These are phyloP conservation scores for Circinella minor DNA, from an alignment of 371 early-diverging fungal genomes.

Conservation along the genomic window DNA sequence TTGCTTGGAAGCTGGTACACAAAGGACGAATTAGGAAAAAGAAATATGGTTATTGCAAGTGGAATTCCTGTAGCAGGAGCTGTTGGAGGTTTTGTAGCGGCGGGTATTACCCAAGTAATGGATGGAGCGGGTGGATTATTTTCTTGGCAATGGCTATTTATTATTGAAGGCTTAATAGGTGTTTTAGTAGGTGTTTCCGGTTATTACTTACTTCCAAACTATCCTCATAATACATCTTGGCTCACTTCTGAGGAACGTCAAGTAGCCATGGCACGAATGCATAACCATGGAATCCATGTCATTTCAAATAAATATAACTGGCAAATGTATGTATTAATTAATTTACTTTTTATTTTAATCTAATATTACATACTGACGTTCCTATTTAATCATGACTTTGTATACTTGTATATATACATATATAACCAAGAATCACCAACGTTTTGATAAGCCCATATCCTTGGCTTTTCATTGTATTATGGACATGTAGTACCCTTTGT, in stretches of 20 bases:
- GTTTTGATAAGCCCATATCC: neutral
- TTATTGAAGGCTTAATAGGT: neutral
- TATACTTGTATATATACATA: too few relatives aligned
- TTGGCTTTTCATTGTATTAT: neutral
- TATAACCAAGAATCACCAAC: neutral
- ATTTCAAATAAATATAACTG: neutral
- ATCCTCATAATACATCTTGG: conserved; percentile 42
- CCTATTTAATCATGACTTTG: too few relatives aligned
- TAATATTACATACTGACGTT: too few relatives aligned
- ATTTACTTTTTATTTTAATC: neutral
- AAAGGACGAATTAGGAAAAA: conserved; percentile 68
- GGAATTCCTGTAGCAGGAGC: conserved; percentile 22
- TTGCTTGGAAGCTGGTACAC: conserved; percentile 80
- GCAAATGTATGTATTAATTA: neutral
- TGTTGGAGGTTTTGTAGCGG: conserved; percentile 13
- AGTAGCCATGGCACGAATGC: neutral
- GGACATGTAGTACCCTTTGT: neutral
- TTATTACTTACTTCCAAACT: conserved; percentile 31
- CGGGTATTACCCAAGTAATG: conserved; percentile 1
- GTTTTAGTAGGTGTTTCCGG: neutral
- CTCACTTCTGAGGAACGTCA: conserved; percentile 12
- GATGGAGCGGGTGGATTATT: conserved; percentile 50
- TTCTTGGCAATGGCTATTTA: conserved; percentile 67
- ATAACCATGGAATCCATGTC: neutral
- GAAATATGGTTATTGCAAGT: conserved; percentile 55